A percentile compares a stretch with the other conserved stretches of the same genome.
Conservation (phyloP, 1,284 basidiomycete species). For the Cryptococcus sp. region DNA sequence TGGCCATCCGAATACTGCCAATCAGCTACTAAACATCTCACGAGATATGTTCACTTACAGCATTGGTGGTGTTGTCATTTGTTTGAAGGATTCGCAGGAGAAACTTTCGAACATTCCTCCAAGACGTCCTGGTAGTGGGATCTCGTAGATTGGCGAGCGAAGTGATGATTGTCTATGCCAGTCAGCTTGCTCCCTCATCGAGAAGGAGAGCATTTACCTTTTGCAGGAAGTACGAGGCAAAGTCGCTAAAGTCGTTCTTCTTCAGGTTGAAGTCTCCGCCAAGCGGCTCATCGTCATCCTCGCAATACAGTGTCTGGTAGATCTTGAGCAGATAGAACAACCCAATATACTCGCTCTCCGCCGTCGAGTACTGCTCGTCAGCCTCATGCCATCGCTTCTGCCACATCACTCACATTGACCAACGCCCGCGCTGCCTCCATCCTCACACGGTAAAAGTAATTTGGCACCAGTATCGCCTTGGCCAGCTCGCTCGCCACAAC, state of each 20-base stretch:
- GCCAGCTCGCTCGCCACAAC: slow-evolving; percentile 88
- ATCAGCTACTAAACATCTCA: neutral
- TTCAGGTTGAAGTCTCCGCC: slow-evolving; percentile 78
- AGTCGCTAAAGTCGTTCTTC: slow-evolving; percentile 88
- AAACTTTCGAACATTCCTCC: slow-evolving; percentile 80
- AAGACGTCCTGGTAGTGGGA: slow-evolving; percentile 48
- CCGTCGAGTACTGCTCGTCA: slow-evolving; percentile 27
- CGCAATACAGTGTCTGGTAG: slow-evolving; percentile 56
- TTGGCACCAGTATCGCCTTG: slow-evolving; percentile 86
- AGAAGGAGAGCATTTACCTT: slow-evolving; percentile 55
- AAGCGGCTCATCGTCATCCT: slow-evolving; percentile 65
- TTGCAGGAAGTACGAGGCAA: slow-evolving; percentile 89
- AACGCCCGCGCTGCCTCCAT: slow-evolving; percentile 89
- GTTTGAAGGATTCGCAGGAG: slow-evolving; percentile 83
- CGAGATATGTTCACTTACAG: slow-evolving; percentile 55
- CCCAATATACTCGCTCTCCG: slow-evolving; percentile 56
- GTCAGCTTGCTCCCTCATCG: slow-evolving; percentile 4
- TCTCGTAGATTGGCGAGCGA: slow-evolving; percentile 35
- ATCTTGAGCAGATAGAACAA: slow-evolving; percentile 95
- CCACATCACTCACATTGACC: slow-evolving; percentile 59
- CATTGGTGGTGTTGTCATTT: slow-evolving; percentile 91
- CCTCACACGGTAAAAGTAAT: slow-evolving; percentile 95
- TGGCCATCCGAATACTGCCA: slow-evolving; percentile 82
- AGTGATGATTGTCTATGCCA: slow-evolving; percentile 27
- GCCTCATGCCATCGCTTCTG: neutral